Conservation (phyloP, 768 basidiomycete species). For the Hericium rajendrae region DNA sequence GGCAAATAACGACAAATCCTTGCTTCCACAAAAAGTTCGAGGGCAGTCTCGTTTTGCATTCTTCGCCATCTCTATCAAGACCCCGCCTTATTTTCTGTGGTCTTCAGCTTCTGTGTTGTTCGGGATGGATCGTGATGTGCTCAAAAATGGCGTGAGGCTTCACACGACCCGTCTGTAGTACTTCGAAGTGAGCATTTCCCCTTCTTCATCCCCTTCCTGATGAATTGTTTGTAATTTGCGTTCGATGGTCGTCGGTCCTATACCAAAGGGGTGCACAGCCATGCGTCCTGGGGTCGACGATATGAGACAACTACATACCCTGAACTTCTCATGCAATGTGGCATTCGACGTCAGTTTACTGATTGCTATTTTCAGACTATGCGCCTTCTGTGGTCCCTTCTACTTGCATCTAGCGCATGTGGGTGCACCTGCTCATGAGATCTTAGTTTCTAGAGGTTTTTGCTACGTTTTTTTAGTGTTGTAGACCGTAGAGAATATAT, state of each 20-base stretch:
- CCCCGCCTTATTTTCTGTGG: neutral
- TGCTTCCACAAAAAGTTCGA: neutral
- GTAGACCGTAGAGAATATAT: too few species aligned
- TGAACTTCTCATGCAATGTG: too few species aligned
- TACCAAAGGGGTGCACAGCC: slow-evolving; percentile 69
- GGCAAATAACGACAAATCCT: neutral
- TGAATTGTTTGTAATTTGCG: slow-evolving; percentile 81
- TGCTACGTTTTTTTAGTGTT: too few species aligned
- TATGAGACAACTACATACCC: slow-evolving; percentile 52
- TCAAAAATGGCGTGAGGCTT: neutral
- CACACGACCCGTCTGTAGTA: neutral
- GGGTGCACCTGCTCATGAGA: too few species aligned
- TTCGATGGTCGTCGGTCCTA: slow-evolving; percentile 56
- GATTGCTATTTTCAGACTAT: too few species aligned
- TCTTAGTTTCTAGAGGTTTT: too few species aligned
- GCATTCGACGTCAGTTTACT: too few species aligned
- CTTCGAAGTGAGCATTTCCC: slow-evolving; percentile 11
- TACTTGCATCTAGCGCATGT: too few species aligned
- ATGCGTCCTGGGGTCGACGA: slow-evolving; percentile 55
- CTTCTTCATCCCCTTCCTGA: slow-evolving; percentile 28
- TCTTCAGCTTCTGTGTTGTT: neutral
- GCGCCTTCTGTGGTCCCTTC: too few species aligned
- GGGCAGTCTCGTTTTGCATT: neutral
- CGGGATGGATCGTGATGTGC: neutral
- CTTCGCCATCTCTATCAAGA: neutral